Evolutionary conservation across 805 yeast genomes (phyloP).

Genomic region (Cyberlindnera euphorbiiphila): DNA sequence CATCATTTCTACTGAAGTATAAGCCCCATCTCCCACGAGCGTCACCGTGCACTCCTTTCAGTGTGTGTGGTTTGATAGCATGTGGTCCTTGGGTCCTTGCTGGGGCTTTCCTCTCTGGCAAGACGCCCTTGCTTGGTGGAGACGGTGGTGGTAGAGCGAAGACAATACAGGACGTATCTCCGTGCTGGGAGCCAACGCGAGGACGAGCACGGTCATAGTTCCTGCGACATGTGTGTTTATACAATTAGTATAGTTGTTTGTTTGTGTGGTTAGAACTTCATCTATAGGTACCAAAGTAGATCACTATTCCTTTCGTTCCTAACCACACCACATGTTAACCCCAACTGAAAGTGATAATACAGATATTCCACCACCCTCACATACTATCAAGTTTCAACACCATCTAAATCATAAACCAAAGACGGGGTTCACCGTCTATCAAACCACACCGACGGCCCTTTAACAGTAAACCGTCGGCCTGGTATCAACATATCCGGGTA

Average conservation of each 20-base stretch:
- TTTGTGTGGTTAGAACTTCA: too few species aligned
- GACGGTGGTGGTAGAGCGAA: slow-evolving; percentile 15
- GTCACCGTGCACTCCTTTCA: slow-evolving; percentile 3
- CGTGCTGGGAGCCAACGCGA: slow-evolving; percentile 19
- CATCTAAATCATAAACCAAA: too few species aligned
- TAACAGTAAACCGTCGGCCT: too few species aligned
- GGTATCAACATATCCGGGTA: too few species aligned
- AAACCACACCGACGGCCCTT: too few species aligned
- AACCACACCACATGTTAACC: too few species aligned
- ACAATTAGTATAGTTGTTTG: neutral
- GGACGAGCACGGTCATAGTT: slow-evolving; percentile 23
- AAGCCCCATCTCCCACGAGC: slow-evolving; percentile 13
- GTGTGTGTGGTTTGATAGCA: slow-evolving; percentile 8
- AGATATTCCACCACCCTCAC: too few species aligned
- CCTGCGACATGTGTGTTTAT: slow-evolving; percentile 12
- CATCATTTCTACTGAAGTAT: neutral
- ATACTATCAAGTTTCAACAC: too few species aligned
- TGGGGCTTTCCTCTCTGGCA: slow-evolving; percentile 7
- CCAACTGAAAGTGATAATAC: too few species aligned
- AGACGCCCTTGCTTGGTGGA: slow-evolving; percentile 1
- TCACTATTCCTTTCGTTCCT: too few species aligned
- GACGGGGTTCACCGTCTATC: too few species aligned
- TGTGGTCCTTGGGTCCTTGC: slow-evolving; percentile 4
- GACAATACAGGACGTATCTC: slow-evolving; percentile 20
- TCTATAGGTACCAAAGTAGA: too few species aligned